A percentile compares a stretch with the other conserved stretches of the same genome.
These are phyloP conservation scores for Hippophae rhamnoides DNA, from an alignment of 306 rosid genomes.

Conservation along the genomic window DNA sequence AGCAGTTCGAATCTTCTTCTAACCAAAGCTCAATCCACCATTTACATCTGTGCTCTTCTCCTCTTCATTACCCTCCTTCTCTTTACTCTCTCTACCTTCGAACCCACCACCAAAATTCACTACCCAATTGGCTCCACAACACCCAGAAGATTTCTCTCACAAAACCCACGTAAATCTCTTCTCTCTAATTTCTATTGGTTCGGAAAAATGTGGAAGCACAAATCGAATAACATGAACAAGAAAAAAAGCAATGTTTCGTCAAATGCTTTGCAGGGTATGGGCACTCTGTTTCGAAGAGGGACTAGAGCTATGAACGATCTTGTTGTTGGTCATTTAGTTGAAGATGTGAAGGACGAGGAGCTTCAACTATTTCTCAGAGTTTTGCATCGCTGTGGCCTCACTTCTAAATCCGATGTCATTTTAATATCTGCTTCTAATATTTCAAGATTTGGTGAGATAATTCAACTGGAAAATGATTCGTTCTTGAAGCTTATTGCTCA, in stretches of 20 bases:
- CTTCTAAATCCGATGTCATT: constrained; percentile 53
- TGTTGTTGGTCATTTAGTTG: constrained; percentile 51
- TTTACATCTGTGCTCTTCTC: constrained; percentile 66
- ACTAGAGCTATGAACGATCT: constrained; percentile 69
- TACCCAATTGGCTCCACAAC: constrained; percentile 2
- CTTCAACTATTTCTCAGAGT: constrained; percentile 54
- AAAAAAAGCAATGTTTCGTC: not conserved
- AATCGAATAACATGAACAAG: not conserved
- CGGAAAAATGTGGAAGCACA: constrained; percentile 22
- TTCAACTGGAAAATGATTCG: constrained; percentile 43
- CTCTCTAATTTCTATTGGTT: constrained; percentile 17
- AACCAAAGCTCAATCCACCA: constrained; percentile 61
- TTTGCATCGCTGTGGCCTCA: constrained; percentile 57
- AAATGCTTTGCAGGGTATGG: constrained; percentile 64
- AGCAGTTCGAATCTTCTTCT: constrained; percentile 25
- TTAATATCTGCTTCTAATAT: constrained; percentile 42
- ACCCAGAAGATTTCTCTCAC: constrained; percentile 26
- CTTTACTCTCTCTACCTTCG: constrained; percentile 80
- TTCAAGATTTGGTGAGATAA: constrained; percentile 24
- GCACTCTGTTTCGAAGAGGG: constrained; percentile 61
- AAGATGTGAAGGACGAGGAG: constrained; percentile 38
- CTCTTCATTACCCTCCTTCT: constrained; percentile 67
- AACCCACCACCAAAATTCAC: constrained; percentile 28
- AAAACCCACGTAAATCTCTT: constrained; percentile 2
- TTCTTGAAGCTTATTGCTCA: constrained; percentile 36